These are phyloP conservation scores for Globisporangium splendens DNA, from an alignment of 352 stramenopile genomes.

Conservation along the genomic window DNA sequence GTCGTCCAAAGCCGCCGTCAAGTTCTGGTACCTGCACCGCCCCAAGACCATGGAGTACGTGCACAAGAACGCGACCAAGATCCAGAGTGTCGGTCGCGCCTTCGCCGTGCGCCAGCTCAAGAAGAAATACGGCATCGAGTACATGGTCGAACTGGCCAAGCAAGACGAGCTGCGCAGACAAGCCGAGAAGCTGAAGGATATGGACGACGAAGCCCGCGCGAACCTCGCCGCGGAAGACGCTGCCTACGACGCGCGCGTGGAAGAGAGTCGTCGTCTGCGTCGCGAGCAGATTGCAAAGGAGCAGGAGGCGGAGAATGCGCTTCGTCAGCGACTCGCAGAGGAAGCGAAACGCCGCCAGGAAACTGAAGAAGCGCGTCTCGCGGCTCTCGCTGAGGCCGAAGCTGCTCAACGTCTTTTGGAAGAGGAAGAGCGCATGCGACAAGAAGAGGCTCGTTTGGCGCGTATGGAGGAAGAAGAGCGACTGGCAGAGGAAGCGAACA, in stretches of 20 bases:
- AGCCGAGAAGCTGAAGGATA: constrained; percentile 56
- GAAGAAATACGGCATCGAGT: constrained; percentile 76
- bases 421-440: constrained; percentile 11
- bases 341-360: constrained; percentile 20
- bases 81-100: constrained; percentile 73
- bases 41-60: constrained; percentile 89
- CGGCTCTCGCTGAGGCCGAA: constrained; percentile 7
- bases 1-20: constrained; percentile 82
- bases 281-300: constrained; percentile 76
- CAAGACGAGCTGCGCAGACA: constrained; percentile 64
- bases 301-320: constrained; percentile 42
- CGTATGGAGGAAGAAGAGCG: constrained; percentile 5
- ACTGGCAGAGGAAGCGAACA: constrained; percentile 2
- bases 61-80: constrained; percentile 87
- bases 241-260: constrained; percentile 75
- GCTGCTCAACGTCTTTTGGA: constrained; percentile 8
- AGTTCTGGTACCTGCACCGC: constrained; percentile 88
- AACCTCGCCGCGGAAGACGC: constrained; percentile 41
- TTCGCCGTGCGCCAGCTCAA: constrained; percentile 75
- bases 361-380: constrained; percentile 12
- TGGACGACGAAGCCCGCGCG: constrained; percentile 56
- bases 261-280: constrained; percentile 74
- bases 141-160: constrained; percentile 71
- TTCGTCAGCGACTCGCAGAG: constrained; percentile 47
- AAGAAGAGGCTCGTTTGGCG: constrained; percentile 13